Base-by-base conservation (phyloP, 176 grass and related monocot genomes). In the Puccinellia tenuiflora region DNA sequence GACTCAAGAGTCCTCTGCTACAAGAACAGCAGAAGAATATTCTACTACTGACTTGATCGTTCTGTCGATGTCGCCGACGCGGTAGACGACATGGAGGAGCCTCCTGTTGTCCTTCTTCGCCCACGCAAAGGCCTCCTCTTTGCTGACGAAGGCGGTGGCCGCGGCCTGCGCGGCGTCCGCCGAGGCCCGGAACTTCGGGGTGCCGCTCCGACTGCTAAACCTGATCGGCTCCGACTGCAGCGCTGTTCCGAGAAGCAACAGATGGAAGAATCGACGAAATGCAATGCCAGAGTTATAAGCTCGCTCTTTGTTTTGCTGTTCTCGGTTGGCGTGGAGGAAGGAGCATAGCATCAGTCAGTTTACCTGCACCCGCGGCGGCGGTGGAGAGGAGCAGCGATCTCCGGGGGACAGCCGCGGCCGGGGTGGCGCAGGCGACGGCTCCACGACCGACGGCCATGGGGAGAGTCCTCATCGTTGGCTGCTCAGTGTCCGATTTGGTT, bases 1-100 rank as follows among this genome's bases (percentile, higher is more conserved):
- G n/a, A n/a, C n/a, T n/a, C n/a, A 38, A 37, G 35, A 40, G 45
- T 5, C 3, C 3, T 29, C 24, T 0, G 1, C 0, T 31, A 0
- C 20, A 26, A 61, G 25, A 60, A 2, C 2, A 29, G 9, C 39
- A n/a, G 48, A 76, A n/a, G 16, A 54, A 33, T 26, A 17, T 54
- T n/a, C n/a, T n/a, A 48, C 5, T 4, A 20, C 57, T 1, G 84
- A 97, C 94, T 90, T 97, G 77, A 97, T 92, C 24, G 94, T 97
- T 35, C 38, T 94, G 50, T 97, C 90, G 52, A 97, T 56, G 72
- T 97, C 92, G 55, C 94, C 94, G 68, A 94, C 92, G 69, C 86
- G 90, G 79, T 97, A 97, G 81, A 97, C 92, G 83, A 90, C 94
- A 81, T 97, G 94, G 78, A 97, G 90, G 40, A 97, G 78, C 42